Evolutionary conservation across 1,139 yeast species (phyloP).

Genomic region (Suzukiozyma palmioleophila): DNA sequence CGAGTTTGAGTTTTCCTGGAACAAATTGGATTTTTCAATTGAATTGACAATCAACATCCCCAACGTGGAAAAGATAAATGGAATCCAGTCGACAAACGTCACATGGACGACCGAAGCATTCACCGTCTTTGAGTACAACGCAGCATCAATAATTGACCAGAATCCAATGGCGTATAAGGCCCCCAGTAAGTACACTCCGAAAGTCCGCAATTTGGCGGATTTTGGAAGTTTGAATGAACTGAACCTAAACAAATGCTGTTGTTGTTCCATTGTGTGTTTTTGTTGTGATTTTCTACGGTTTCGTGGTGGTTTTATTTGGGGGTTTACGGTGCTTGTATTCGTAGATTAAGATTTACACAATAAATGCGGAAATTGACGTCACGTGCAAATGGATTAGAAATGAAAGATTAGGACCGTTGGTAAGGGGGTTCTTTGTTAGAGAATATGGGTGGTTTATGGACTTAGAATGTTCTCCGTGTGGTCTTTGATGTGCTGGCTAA

Average conservation of each 20-base stretch:
- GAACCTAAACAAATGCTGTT: constrained; percentile 45
- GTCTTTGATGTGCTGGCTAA: too few species aligned
- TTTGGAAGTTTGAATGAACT: constrained; percentile 56
- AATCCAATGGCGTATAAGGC: constrained; percentile 82
- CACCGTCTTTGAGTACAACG: constrained; percentile 76
- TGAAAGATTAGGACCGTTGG: too few species aligned
- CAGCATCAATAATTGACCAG: constrained; percentile 87
- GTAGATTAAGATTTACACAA: too few species aligned
- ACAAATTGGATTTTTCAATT: constrained; percentile 77
- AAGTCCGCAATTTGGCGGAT: constrained; percentile 64
- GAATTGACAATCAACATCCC: constrained; percentile 93
- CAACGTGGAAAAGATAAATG: constrained; percentile 78
- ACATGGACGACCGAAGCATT: constrained; percentile 87
- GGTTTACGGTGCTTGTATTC: too few species aligned
- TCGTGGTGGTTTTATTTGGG: too few species aligned
- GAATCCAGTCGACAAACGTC: constrained; percentile 92
- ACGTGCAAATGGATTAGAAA: too few species aligned
- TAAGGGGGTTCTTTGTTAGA: too few species aligned
- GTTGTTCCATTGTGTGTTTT: constrained; percentile 26
- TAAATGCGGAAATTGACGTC: too few species aligned
- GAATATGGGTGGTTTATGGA: too few species aligned
- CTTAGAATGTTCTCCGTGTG: too few species aligned
- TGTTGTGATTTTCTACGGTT: not conserved
- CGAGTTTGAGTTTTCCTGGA: constrained; percentile 43
- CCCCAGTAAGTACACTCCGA: constrained; percentile 74